Evolutionary conservation across 2,329 filamentous ascomycete species (phyloP).

Genomic region (Ceratocystis papillata): DNA sequence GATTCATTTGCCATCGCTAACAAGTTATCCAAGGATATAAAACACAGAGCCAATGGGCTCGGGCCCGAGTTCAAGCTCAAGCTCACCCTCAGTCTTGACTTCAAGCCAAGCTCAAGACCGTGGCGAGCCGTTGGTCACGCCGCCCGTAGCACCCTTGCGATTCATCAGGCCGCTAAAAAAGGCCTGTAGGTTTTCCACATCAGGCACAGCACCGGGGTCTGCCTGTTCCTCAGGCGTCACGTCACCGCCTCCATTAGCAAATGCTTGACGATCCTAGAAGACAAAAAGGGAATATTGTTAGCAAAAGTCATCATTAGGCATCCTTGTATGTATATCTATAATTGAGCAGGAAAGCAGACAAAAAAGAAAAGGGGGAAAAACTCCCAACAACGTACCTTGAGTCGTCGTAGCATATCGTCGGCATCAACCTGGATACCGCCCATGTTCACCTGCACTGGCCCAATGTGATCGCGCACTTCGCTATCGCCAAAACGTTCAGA

Average conservation of each 20-base stretch:
- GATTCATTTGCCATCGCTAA: no score
- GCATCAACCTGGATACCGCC: slow-evolving; percentile 93
- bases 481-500: slow-evolving; percentile 18
- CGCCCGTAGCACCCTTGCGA: slow-evolving; percentile 33
- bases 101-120: slow-evolving; percentile 1
- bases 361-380: background rate
- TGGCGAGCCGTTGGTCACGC: slow-evolving; percentile 19
- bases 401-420: slow-evolving; percentile 78
- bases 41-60: no score
- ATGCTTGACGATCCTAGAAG: slow-evolving; percentile 46
- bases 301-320: background rate
- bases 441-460: slow-evolving; percentile 95
- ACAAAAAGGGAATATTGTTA: background rate
- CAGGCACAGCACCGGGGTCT: slow-evolving; percentile 18
- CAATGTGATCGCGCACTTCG: slow-evolving; percentile 65
- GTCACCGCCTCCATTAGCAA: slow-evolving; percentile 29
- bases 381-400: slow-evolving; percentile 52
- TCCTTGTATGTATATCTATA: background rate
- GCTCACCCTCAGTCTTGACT: no score
- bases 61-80: no score
- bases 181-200: slow-evolving; percentile 33
- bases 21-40: no score
- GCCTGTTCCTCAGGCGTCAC: slow-evolving; percentile 14
- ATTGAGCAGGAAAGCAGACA: background rate
- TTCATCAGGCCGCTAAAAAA: slow-evolving; percentile 53